Evolutionary conservation across 2,329 filamentous ascomycete genomes (phyloP).

Genomic region (Lomentospora prolificans): DNA sequence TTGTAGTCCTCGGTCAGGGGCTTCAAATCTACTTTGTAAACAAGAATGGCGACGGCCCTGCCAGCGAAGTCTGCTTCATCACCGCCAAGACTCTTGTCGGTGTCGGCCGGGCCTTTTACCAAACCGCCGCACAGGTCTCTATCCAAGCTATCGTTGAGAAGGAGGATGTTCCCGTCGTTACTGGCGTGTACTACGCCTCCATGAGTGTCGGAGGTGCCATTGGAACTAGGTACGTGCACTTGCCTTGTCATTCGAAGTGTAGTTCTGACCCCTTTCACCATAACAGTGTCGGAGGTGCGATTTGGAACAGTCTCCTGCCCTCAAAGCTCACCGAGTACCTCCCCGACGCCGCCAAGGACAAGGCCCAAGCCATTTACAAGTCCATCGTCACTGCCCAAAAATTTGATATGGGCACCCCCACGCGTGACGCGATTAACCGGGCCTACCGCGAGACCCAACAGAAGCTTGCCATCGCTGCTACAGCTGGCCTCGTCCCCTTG

Average conservation of each 20-base stretch:
- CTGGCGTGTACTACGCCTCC: conserved; percentile 24
- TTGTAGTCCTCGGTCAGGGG: conserved; percentile 25
- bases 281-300: conserved; percentile 23
- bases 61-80: conserved; percentile 24
- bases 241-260: no score
- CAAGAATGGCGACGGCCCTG: conserved; percentile 15
- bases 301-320: conserved; percentile 22
- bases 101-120: conserved; percentile 24
- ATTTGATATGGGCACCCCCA: conserved; percentile 14
- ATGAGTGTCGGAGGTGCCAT: conserved; percentile 22
- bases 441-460: conserved; percentile 19
- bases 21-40: conserved; percentile 21
- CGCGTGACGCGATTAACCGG: conserved; percentile 17
- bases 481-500: conserved; percentile 16
- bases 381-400: conserved; percentile 17
- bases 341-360: conserved; percentile 12
- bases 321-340: conserved; percentile 18
- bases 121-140: conserved; percentile 22
- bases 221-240: conserved; percentile 18
- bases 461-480: conserved; percentile 18
- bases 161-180: conserved; percentile 26
- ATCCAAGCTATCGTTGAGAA: conserved; percentile 24
- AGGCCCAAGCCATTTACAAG: conserved; percentile 14
- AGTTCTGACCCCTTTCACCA: no score
- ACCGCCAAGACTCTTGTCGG: conserved; percentile 23